Conservation (phyloP, 139 green algal species). For the Ettlia oleoabundans region DNA sequence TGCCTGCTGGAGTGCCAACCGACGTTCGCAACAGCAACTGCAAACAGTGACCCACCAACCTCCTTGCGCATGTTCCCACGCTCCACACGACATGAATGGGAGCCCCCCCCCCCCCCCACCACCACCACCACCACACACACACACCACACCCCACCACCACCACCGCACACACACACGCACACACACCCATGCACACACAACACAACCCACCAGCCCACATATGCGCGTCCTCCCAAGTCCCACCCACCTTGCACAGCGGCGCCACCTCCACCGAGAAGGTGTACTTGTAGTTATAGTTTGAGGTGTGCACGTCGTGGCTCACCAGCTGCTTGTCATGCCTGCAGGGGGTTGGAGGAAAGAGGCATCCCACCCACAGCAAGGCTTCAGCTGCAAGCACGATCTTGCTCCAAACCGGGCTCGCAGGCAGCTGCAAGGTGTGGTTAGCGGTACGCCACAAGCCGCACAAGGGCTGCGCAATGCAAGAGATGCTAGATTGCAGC, state of each 20-base stretch:
- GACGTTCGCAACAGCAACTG: too few relatives aligned
- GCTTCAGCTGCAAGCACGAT: conserved; percentile 47
- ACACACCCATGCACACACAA: not conserved
- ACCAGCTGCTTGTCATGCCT: conserved; percentile 97
- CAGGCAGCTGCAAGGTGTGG: conserved; percentile 40
- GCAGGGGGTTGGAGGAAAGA: not conserved
- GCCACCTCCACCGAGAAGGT: conserved; percentile 97
- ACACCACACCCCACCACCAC: not conserved
- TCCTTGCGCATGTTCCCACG: too few relatives aligned
- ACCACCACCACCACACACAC: not conserved
- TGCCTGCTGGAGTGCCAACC: too few relatives aligned
- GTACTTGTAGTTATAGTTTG: conserved; percentile 99
- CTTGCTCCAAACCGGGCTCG: too few relatives aligned
- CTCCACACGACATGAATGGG: too few relatives aligned
- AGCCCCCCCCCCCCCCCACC: too few relatives aligned
- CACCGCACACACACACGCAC: not conserved
- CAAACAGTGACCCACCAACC: too few relatives aligned
- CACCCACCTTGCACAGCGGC: conserved; percentile 87
- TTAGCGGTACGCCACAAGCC: too few relatives aligned
- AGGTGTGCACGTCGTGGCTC: conserved; percentile 91
- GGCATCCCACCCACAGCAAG: not conserved
- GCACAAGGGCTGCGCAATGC: too few relatives aligned
- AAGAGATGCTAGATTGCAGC: too few relatives aligned
- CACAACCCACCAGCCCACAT: too few relatives aligned
- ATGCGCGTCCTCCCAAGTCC: too few relatives aligned